Base-by-base conservation (phyloP, 768 basidiomycete species). In the Leccinum uliginosum region DNA sequence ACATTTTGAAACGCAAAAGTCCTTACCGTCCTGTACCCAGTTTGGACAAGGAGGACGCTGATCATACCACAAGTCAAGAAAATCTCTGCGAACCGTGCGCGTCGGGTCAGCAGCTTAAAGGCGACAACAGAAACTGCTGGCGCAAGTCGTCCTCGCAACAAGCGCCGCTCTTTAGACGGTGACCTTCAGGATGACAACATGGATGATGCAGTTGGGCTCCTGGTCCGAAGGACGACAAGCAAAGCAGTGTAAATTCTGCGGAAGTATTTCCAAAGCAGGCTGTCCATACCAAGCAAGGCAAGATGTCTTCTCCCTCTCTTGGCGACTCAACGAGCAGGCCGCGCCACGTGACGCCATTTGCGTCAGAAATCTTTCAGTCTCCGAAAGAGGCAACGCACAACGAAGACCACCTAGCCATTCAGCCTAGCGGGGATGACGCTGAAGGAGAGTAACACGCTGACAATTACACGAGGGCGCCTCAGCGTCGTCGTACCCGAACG, bases 1-100 rank as follows among this genome's bases (percentile, higher is more conserved):
- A 63, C 46, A 55, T 70, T 9, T 47, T 71, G 50, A 65, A 52
- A 46, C 59, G 65, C 26, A 63, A 46, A 21, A 43, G 47, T 26
- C 38, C 53, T 40, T 34, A 50, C n/a, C 62, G 23, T 3, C 24
- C 40, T n/a, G 38, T 27, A 12, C 52, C 53, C 14, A 57, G 23
- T 19, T 19, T n/a, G 15, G 46, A 14, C 34, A 43, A 47, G 17
- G 46, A 53, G 19, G 55, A 63, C 30, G 11, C 38, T 27, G 30
- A 26, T 62, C 17, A 14, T 17, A 4, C 44, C 34, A 6, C 26
- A 40, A 14, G 51, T 11, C n/a, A 35, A 45, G 14, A 50, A 48
- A 24, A 32, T n/a, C 11, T 26, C 54, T 19, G 48, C 51, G 9
- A 38, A 17, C 4, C 47, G 19, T 12, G 46, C 46, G 7, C 54